Evolutionary conservation across 257 asterid genomes (phyloP), one percentile per base, ranked within the genome.

Genomic region (Rhazya stricta): DNA sequence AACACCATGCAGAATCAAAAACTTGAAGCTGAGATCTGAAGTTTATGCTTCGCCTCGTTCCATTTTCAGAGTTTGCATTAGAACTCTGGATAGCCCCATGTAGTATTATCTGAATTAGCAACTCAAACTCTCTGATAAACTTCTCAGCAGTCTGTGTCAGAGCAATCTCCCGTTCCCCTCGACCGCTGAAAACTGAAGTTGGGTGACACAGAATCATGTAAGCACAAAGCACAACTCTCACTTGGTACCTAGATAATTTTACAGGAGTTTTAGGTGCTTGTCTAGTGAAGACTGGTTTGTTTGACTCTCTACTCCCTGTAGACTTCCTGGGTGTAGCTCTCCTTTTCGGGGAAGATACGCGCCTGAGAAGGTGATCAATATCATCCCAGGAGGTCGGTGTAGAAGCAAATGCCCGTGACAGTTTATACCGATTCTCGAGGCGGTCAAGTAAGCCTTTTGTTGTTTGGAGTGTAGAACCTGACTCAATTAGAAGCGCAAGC

Each of bases 1-100:
- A 88, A 80, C 98, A 92, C 99, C 99, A 95, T 30, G 98, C 88
- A 62, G 91, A 84, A 86, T 95, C 99, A 85, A 91, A 95, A 63
- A 79, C 85, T 53, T 84, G 88, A 84, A 95, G 96, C 87, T 92
- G 99, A 65, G 77, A 80, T 80, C 87, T 87, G 81, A 92, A 91
- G 70, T 89, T 88, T 67, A 76, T 74, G 57, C 70, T 84, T 27
- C 51, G 75, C 65, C 74, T 83, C 37, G 76, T 25, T 12, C 69
- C 79, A 58, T 27, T 48, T 48, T 78, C 88, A 80, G 89, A 79
- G 72, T 72, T 84, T 73, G 85, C 83, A 69, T 84, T 80, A 54
- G 88, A 66, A 67, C 77, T 82, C 80, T 81, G 78, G 69, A 74
- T 16, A 16, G 96, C 91, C 57, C 97, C 96, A 72, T 89, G 84